These are phyloP conservation scores for Quercus alba DNA, from an alignment of 306 rosid genomes.

Conservation along the genomic window DNA sequence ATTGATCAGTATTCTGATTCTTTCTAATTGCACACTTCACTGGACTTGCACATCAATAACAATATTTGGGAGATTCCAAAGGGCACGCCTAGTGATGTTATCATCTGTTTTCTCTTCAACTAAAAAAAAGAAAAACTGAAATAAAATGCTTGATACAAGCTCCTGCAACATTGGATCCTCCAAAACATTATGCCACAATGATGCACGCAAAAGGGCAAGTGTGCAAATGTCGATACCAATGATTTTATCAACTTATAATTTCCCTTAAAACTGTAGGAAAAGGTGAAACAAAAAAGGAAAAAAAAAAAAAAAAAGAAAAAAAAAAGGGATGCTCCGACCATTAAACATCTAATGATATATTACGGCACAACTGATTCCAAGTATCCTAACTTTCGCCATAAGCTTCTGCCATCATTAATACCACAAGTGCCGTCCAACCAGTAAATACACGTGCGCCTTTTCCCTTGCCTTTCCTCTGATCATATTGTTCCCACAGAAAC, in stretches of 20 bases:
- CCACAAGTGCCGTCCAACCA: slow-evolving; percentile 91
- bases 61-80: background rate
- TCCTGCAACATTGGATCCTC: background rate
- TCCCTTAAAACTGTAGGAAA: background rate
- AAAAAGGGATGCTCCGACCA: background rate
- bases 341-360: background rate
- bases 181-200: background rate
- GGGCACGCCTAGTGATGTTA: background rate
- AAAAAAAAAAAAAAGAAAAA: too few species aligned
- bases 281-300: background rate
- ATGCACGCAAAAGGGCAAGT: background rate
- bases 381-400: slow-evolving; percentile 43
- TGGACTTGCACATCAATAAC: too few species aligned
- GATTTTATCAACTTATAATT: background rate
- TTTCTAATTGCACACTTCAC: too few species aligned
- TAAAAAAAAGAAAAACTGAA: background rate
- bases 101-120: background rate
- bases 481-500: slow-evolving; percentile 88
- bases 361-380: background rate
- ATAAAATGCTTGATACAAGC: background rate
- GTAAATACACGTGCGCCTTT: slow-evolving; percentile 83
- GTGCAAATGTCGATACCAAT: background rate
- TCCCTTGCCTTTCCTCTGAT: slow-evolving; percentile 78
- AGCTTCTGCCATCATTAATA: slow-evolving; percentile 78
- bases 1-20: too few species aligned